phyloP scores from a whole-genome alignment of 73 alveolate species.

The Stentor roeselii region DNA sequence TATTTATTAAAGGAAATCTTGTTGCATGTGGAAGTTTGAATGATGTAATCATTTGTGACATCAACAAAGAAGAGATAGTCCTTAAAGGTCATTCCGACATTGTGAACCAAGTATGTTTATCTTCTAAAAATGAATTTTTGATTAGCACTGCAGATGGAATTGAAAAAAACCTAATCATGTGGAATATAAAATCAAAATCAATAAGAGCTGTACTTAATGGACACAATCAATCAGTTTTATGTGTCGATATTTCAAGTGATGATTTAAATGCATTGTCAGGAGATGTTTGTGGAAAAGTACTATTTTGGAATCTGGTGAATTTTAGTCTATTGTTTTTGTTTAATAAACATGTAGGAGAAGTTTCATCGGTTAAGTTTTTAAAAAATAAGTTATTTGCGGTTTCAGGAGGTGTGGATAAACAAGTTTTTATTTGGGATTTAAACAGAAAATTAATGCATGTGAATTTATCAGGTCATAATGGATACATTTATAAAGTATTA shows the following conservation, averaged over 20 bases:
- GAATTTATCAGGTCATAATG: background rate
- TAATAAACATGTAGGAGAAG: background rate
- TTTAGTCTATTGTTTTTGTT: background rate
- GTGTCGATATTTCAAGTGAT: background rate
- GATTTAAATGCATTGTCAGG: background rate
- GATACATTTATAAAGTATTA: background rate
- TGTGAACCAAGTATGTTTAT: no score
- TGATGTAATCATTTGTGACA: no score
- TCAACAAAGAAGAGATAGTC: no score
- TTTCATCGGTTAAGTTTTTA: no score
- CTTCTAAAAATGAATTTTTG: no score
- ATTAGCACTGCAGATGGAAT: no score
- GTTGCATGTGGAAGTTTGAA: no score
- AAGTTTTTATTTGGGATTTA: background rate
- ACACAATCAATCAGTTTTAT: background rate
- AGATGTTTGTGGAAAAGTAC: background rate
- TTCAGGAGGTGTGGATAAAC: background rate
- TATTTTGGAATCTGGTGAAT: background rate
- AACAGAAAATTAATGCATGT: no score
- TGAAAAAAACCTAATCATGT: no score
- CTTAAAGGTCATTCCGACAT: no score
- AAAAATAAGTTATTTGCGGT: background rate
- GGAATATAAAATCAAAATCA: background rate
- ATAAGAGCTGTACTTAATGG: background rate
- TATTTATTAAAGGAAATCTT: no score